phyloP scores from a whole-genome alignment of 1,284 basidiomycete genomes.

The Microbotryomycetes sp. region DNA sequence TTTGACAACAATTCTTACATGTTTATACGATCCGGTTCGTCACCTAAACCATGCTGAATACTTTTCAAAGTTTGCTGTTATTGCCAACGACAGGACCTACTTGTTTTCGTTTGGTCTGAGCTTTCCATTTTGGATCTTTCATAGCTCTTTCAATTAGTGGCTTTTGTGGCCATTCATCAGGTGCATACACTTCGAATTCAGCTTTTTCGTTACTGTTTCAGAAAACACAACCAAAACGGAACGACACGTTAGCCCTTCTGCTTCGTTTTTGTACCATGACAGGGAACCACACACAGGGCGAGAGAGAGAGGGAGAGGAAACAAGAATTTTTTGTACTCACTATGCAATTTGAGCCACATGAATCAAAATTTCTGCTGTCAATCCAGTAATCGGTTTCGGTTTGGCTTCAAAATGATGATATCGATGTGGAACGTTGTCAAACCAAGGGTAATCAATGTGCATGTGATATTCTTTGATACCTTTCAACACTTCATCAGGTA shows the following conservation, averaged over 20 bases:
- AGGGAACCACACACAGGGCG: no score
- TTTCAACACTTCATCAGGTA: slow-evolving; percentile 6
- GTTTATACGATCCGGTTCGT: no score
- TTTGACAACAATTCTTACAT: no score
- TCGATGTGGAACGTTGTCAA: slow-evolving; percentile 24
- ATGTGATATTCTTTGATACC: slow-evolving; percentile 27
- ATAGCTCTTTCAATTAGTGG: slow-evolving; percentile 23
- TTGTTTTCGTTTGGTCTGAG: neutral
- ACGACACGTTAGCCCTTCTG: neutral
- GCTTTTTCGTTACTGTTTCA: slow-evolving; percentile 23
- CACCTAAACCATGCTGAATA: no score
- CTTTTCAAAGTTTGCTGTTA: no score
- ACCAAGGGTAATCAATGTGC: slow-evolving; percentile 31
- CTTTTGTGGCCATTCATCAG: slow-evolving; percentile 11
- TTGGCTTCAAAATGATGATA: slow-evolving; percentile 34
- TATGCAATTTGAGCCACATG: slow-evolving; percentile 34
- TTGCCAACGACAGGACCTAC: no score
- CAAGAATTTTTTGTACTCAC: slow-evolving; percentile 5
- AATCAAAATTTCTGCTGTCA: slow-evolving; percentile 35
- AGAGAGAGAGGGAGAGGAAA: no score
- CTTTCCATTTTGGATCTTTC: slow-evolving; percentile 10
- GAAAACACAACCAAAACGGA: neutral
- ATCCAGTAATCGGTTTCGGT: slow-evolving; percentile 21
- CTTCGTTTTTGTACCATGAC: no score
- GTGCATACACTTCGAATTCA: slow-evolving; percentile 27